These are phyloP conservation scores for Kwoniella shandongensis DNA, from an alignment of 768 basidiomycete species.

Conservation along the genomic window DNA sequence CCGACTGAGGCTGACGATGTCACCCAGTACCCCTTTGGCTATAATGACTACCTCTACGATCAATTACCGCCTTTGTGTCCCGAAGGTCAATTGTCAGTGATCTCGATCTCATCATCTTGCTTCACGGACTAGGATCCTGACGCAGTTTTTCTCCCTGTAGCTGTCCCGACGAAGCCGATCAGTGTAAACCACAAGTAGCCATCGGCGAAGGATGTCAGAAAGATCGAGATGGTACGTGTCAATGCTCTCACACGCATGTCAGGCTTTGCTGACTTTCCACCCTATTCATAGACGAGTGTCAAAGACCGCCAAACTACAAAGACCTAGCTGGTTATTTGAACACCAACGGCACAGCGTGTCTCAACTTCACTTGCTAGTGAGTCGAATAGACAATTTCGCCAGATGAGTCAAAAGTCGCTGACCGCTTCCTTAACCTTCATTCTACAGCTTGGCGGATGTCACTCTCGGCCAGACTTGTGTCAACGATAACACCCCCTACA, in stretches of 20 bases:
- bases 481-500: conserved; percentile 77
- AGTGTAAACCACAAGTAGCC: conserved; percentile 63
- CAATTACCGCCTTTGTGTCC: conserved; percentile 65
- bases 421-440: conserved; percentile 7
- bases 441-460: conserved; percentile 71
- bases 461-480: conserved; percentile 66
- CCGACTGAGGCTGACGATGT: conserved; percentile 3
- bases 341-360: conserved; percentile 77
- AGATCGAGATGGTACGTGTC: conserved; percentile 72
- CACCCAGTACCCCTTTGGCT: conserved; percentile 50
- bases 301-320: conserved; percentile 65
- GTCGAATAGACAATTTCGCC: background rate
- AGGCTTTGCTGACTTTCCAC: conserved; percentile 3
- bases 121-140: background rate
- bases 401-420: too few species aligned
- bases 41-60: conserved; percentile 45
- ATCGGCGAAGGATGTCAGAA: conserved; percentile 75
- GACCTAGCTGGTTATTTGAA: conserved; percentile 63
- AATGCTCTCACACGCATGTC: background rate
- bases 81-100: conserved; percentile 59
- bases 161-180: conserved; percentile 79
- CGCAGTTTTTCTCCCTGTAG: conserved; percentile 9
- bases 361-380: conserved; percentile 68
- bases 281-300: conserved; percentile 68
- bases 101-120: background rate